Evolutionary conservation across 2,329 filamentous ascomycete genomes (phyloP), one percentile per base, ranked within the genome.

Genomic region (Colletotrichum tropicicola): DNA sequence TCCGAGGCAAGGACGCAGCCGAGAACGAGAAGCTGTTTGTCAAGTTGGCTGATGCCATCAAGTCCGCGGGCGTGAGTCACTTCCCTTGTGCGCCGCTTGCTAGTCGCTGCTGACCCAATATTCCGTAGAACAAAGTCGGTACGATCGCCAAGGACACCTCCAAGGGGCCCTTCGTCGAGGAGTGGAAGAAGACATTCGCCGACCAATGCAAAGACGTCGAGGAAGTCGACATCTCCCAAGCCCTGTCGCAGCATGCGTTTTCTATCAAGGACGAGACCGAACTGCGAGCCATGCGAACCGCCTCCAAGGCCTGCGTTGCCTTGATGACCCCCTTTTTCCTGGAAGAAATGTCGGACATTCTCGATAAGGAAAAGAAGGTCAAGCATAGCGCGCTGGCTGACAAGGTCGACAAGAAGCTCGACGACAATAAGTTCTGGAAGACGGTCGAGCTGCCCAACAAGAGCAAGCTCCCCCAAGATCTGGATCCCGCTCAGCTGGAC

Each of bases 331-430:
- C 95, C 65, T 99, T 96, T 79, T 98, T 98, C 77, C 90, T 99
- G 69, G 96, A 99, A 75, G 94, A 98, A 77, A 98, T 99, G 94
- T 97, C 95, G 53, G 91, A 92, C 71, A 91, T 98, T 55, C 88
- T 99, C 65, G 96, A 99, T 74, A 91, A 94, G 70, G 97, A 98
- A 78, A 98, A 97, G 84, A 97, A 97, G 76, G 93, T 98, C 75
- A 96, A 94, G 68, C 96, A 99, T 79, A 92, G 91, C 69, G 86
- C 87, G 2, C 86, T 99, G 7, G 90, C 92, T n/a, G 89, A 93
- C 72, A 96, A 94, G 78, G 91, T 99, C 30, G 90, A 95, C 70
- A 88, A 89, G 73, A 98, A 98, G 81, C 90, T 99, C 60, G 95
- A 98, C 72, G 94, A 99, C 71, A 84, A 88, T 54, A 97, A 97